Evolutionary conservation across 352 stramenopile genomes (phyloP), one percentile per base, ranked within the genome.

Genomic region (Halophytophthora batemanensis): DNA sequence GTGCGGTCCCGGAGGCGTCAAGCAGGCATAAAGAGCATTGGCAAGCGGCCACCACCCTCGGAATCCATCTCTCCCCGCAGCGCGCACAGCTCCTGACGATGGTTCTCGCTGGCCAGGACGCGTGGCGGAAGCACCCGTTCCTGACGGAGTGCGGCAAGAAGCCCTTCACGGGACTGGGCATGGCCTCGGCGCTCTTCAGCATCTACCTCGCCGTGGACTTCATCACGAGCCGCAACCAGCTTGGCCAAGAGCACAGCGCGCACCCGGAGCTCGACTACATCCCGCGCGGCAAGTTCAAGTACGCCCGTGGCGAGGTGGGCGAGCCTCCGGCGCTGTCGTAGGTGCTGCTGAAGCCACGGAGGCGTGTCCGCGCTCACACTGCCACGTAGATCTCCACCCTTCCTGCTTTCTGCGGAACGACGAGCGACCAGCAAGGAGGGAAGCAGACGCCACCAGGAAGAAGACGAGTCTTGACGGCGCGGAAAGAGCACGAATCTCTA

Each of bases 41-140:
- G 25, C 25, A 31, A 31, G 25, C 25, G 25, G 25, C 25, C 25
- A 5, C 29, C 47, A 53, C 47, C 47, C 47, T 39, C 47, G 47
- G 47, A 53, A 53, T 23, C 43, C 41, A 3, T 38, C 33, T 14
- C 33, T 38, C 10, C 33, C 3, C 33, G n/a, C 3, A 4, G 33
- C 33, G 11, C 33, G 15, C 11, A 17, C 17, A 6, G 19, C 25
- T 6, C 22, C 6, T 22, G 40, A 70, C 22, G 36, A 94, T 94
- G 83, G 83, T 94, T 74, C 75, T 94, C 66, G 73, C 79, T 19
- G 74, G 88, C 51, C 83, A 94, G 70, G 83, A 94, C 79, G 83
- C 83, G 48, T 94, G 83, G 83, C 69, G 83, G 55, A 92, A 86
- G 79, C 83, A 94, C 67, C 83, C 83, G 23, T 94, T 94, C 75